phyloP scores from a whole-genome alignment of 78 protist genomes.

The Polysphondylium violaceum region DNA sequence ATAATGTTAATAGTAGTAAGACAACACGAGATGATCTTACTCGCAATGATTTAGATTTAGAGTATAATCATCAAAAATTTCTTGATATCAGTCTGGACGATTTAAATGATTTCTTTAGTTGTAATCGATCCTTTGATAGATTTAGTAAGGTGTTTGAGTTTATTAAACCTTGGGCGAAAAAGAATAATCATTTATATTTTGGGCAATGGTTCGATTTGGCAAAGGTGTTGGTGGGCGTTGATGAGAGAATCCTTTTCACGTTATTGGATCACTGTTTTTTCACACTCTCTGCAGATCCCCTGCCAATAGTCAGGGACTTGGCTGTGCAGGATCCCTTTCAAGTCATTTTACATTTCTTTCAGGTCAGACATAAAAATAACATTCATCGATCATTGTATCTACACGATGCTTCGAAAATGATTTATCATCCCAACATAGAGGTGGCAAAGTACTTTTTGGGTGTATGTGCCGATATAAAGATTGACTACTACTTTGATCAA shows the following conservation, averaged over 20 bases:
- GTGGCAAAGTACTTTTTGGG: no score
- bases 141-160: neutral
- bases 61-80: no score
- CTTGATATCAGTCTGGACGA: no score
- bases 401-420: no score
- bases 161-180: neutral
- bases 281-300: no score
- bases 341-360: no score
- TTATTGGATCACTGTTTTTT: no score
- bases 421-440: no score
- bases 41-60: neutral
- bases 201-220: neutral
- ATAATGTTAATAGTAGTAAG: neutral
- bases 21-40: neutral
- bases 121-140: neutral
- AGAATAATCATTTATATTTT: neutral
- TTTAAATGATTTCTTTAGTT: neutral
- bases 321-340: no score
- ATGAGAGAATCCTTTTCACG: neutral
- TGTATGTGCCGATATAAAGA: neutral
- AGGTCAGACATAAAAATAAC: no score
- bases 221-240: neutral
- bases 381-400: no score
- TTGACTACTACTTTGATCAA: neutral
- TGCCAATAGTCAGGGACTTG: no score